phyloP scores from a whole-genome alignment of 768 basidiomycete genomes.

The Sutorius australiensis region DNA sequence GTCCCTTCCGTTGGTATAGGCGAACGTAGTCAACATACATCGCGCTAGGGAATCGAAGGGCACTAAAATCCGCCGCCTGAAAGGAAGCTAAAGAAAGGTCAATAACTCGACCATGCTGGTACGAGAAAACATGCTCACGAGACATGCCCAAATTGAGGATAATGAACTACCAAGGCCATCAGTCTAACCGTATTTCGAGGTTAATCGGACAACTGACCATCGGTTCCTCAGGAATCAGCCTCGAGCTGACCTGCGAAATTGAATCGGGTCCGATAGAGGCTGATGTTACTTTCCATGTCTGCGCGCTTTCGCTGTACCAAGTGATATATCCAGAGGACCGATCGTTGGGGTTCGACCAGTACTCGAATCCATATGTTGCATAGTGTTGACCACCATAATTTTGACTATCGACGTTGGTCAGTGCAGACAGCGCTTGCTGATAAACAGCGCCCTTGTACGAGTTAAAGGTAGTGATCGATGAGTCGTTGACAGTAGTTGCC shows the following conservation, averaged over 20 bases:
- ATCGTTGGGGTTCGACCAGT: conserved; percentile 68
- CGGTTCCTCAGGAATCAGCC: conserved; percentile 85
- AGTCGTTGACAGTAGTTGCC: conserved; percentile 51
- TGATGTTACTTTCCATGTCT: conserved; percentile 71
- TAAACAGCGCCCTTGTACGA: conserved; percentile 63
- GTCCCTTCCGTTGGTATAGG: conserved; percentile 75
- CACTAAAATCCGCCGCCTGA: conserved; percentile 65
- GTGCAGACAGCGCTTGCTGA: conserved; percentile 73
- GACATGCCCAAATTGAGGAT: conserved; percentile 86
- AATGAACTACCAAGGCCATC: conserved; percentile 50
- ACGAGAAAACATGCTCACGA: conserved; percentile 32
- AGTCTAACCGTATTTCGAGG: neutral
- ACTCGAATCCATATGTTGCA: conserved; percentile 72
- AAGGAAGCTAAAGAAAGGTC: conserved; percentile 49
- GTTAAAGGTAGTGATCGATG: conserved; percentile 53
- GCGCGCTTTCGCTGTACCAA: conserved; percentile 67
- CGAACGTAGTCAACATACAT: conserved; percentile 92
- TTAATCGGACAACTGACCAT: conserved; percentile 56
- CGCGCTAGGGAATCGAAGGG: conserved; percentile 71
- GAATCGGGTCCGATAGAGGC: conserved; percentile 66
- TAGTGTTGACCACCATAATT: conserved; percentile 57
- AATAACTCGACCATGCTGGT: neutral
- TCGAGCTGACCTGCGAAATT: conserved; percentile 50
- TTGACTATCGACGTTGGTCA: conserved; percentile 51
- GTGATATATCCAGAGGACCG: conserved; percentile 74